Conservation (phyloP, 1,284 basidiomycete species). For the Schizophyllum amplum region DNA sequence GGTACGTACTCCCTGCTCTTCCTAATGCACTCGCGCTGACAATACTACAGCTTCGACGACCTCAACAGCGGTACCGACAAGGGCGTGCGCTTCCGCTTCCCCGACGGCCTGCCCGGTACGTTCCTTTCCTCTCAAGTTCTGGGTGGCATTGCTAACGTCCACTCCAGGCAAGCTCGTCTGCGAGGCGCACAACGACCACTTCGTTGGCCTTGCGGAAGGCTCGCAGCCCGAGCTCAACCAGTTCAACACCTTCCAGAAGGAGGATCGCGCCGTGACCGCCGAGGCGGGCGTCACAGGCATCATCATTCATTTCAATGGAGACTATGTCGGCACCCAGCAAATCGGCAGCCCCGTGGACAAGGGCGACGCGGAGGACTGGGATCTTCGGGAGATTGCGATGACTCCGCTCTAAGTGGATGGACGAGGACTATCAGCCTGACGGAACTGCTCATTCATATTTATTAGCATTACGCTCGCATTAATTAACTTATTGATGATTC, state of each 20-base stretch:
- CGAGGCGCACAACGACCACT: conserved; percentile 13
- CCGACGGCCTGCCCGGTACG: conserved; percentile 4
- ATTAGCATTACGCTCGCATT: too few relatives aligned
- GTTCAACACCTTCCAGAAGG: background rate
- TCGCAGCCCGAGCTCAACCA: background rate
- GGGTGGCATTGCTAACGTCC: background rate
- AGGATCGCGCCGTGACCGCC: background rate
- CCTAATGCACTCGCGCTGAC: background rate
- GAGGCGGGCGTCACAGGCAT: background rate
- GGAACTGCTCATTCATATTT: background rate
- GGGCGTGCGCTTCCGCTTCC: conserved; percentile 14
- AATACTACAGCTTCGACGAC: conserved; percentile 6
- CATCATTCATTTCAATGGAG: background rate
- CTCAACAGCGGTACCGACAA: conserved; percentile 10
- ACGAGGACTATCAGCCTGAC: background rate
- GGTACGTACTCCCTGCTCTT: conserved; percentile 2
- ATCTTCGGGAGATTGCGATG: background rate
- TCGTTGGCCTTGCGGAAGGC: conserved; percentile 4
- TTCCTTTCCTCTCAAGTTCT: background rate
- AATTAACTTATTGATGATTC: too few relatives aligned
- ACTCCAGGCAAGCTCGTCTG: background rate
- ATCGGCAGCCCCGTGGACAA: background rate
- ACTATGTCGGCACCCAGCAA: background rate
- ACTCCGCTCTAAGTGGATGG: background rate
- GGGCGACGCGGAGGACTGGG: background rate